phyloP scores from a whole-genome alignment of 2,329 filamentous ascomycete species.

The Diaporthe sp. region DNA sequence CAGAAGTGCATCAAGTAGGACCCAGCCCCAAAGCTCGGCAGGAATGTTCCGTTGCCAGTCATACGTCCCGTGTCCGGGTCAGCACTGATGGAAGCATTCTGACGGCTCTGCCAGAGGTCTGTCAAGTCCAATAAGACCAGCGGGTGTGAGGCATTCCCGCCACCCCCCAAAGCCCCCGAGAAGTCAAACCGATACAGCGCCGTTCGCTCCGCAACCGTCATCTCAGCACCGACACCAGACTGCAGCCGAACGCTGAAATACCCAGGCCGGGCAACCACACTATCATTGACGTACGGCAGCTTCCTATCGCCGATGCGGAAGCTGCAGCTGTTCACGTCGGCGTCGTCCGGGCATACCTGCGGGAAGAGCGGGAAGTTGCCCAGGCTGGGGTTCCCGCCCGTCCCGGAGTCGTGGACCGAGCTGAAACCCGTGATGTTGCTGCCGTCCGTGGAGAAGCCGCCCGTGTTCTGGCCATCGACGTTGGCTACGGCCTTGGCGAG shows the following conservation, averaged over 20 bases:
- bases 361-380: conserved; percentile 64
- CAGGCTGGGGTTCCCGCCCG: conserved; percentile 59
- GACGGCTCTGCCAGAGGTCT: conserved; percentile 68
- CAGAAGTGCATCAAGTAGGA: conserved; percentile 72
- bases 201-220: conserved; percentile 72
- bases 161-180: conserved; percentile 53
- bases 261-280: conserved; percentile 64
- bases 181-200: conserved; percentile 75
- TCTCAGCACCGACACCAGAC: conserved; percentile 68
- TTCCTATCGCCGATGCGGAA: conserved; percentile 65
- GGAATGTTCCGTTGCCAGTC: conserved; percentile 69
- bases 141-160: conserved; percentile 54
- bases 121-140: conserved; percentile 71
- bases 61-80: conserved; percentile 66
- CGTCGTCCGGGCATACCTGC: conserved; percentile 57
- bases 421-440: conserved; percentile 65
- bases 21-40: conserved; percentile 73
- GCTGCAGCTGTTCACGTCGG: conserved; percentile 67
- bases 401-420: conserved; percentile 60
- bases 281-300: conserved; percentile 55
- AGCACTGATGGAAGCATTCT: conserved; percentile 64
- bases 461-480: conserved; percentile 61
- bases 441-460: conserved; percentile 62
- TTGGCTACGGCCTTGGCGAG: conserved; percentile 71
- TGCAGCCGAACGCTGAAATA: conserved; percentile 71